phyloP scores from a whole-genome alignment of 2,329 filamentous ascomycete species.

The Fusarium solani-melongenae region DNA sequence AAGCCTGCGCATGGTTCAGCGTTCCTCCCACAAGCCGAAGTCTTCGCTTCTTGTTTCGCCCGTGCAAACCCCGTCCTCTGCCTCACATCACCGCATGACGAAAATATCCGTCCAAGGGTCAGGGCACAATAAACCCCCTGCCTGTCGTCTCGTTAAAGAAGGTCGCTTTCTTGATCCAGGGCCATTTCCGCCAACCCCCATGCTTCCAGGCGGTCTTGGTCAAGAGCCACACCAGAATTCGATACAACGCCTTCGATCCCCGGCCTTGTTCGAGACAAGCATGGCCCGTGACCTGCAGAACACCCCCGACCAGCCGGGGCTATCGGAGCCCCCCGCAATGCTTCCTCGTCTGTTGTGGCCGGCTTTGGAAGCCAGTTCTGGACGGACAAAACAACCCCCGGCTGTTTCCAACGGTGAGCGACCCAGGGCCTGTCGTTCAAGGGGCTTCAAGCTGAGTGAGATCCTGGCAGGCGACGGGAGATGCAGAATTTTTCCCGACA shows the following conservation, averaged over 20 bases:
- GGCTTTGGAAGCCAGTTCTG: constrained; percentile 34
- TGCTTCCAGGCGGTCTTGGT: constrained; percentile 2
- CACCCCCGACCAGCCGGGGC: constrained; percentile 25
- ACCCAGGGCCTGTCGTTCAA: neutral
- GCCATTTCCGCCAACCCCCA: constrained; percentile 17
- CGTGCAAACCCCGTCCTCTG: constrained; percentile 9
- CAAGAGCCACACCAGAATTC: constrained; percentile 41
- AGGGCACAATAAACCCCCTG: constrained; percentile 11
- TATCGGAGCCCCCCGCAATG: constrained; percentile 26
- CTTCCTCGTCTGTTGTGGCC: constrained; percentile 30
- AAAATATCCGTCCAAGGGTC: constrained; percentile 2
- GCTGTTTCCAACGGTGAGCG: constrained; percentile 21
- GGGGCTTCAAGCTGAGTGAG: neutral
- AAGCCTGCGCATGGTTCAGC: neutral
- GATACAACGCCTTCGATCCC: constrained; percentile 34
- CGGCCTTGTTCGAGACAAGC: constrained; percentile 36
- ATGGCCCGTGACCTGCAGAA: constrained; percentile 36
- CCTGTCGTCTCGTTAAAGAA: constrained; percentile 26
- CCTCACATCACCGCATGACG: constrained; percentile 1
- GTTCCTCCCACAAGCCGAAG: constrained; percentile 8
- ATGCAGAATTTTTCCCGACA: constrained; percentile 18
- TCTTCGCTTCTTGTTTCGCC: constrained; percentile 26
- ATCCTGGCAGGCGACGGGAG: constrained; percentile 3
- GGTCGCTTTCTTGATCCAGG: constrained; percentile 21
- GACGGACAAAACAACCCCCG: constrained; percentile 37